Evolutionary conservation across 352 stramenopile genomes (phyloP).

Genomic region (Globisporangium radiosum): DNA sequence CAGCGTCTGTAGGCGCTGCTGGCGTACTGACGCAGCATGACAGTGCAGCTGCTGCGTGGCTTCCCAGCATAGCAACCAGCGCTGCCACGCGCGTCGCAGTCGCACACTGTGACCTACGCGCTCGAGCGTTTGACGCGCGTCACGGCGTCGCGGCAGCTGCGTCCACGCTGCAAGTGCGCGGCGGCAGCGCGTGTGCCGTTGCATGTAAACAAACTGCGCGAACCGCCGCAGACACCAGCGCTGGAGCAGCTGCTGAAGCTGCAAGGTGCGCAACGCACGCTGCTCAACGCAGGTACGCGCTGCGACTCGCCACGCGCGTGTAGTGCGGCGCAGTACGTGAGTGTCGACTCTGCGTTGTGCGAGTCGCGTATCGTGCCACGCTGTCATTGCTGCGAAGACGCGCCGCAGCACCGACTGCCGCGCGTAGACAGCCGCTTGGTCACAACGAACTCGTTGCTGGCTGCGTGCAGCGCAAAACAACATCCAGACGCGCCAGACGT

Average conservation of each 20-base stretch:
- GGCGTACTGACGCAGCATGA: background rate
- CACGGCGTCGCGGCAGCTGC: background rate
- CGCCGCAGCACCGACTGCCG: background rate
- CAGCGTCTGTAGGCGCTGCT: background rate
- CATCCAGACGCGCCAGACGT: background rate
- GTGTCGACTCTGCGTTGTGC: background rate
- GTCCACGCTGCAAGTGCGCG: background rate
- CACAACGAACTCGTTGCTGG: background rate
- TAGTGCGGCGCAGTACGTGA: background rate
- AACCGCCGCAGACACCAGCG: background rate
- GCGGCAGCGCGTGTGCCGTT: background rate
- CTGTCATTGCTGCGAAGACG: background rate
- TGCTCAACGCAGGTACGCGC: background rate
- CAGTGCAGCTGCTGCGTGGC: background rate
- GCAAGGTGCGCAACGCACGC: background rate
- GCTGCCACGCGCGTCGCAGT: background rate
- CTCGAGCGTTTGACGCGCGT: background rate
- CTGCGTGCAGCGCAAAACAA: no score
- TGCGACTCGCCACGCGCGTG: background rate
- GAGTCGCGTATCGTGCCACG: no score
- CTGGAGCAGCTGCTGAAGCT: background rate
- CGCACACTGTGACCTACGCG: background rate
- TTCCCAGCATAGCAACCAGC: background rate
- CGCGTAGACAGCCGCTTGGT: background rate
- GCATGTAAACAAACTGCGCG: background rate